Percentiles rank a stretch among this genome's conserved stretches.
Evolutionary conservation across 768 basidiomycete genomes (phyloP).

Genomic region (Postia placenta): DNA sequence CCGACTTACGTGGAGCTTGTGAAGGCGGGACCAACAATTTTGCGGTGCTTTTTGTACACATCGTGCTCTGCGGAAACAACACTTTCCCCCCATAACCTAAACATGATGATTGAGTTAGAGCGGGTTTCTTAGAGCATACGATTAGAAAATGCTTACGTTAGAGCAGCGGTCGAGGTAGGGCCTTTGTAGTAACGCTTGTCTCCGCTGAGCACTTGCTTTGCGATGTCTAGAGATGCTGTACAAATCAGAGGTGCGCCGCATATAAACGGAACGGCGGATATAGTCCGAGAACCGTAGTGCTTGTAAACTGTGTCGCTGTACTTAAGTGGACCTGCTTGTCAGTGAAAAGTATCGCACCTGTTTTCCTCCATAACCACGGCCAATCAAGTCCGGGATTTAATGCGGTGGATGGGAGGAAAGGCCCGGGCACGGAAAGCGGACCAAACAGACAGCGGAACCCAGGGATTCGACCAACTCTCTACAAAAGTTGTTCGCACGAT

Average conservation of each 20-base stretch:
- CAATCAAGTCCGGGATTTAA: slow-evolving; percentile 6
- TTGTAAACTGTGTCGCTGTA: slow-evolving; percentile 1
- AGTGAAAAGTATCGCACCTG: background rate
- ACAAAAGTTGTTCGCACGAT: no score
- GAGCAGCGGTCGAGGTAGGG: background rate
- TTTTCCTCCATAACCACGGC: slow-evolving; percentile 1
- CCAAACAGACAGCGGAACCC: slow-evolving; percentile 1
- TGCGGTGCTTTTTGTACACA: slow-evolving; percentile 1
- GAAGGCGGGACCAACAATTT: slow-evolving; percentile 5
- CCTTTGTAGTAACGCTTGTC: background rate
- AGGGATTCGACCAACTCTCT: slow-evolving; percentile 2
- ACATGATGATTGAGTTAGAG: no score
- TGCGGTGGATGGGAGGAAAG: background rate
- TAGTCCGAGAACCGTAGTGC: background rate
- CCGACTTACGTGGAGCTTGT: background rate
- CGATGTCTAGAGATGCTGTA: slow-evolving; percentile 1
- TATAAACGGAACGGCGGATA: slow-evolving; percentile 3
- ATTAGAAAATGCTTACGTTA: background rate
- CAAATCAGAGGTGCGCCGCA: slow-evolving; percentile 1
- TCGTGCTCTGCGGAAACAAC: slow-evolving; percentile 2
- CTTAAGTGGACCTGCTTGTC: background rate
- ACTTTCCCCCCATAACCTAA: slow-evolving; percentile 8
- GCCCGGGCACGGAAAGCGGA: background rate
- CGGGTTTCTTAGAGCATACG: background rate
- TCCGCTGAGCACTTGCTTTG: slow-evolving; percentile 1